These are phyloP conservation scores for Colletotrichum sp. DNA, from an alignment of 2,329 filamentous ascomycete genomes.

Conservation along the genomic window DNA sequence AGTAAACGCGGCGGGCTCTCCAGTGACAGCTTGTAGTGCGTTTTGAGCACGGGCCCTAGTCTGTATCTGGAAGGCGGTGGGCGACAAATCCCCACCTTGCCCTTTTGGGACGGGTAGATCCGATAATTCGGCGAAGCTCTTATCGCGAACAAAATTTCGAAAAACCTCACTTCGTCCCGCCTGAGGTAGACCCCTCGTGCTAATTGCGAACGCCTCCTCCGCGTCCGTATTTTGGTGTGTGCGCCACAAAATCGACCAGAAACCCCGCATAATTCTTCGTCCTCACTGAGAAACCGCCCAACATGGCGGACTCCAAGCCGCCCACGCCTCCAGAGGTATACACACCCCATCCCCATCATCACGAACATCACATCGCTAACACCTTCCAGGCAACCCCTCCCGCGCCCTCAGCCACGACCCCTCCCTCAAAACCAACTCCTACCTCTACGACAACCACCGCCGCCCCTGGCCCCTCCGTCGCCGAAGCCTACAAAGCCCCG, in stretches of 20 bases:
- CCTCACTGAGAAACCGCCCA: not conserved
- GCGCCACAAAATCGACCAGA: no score
- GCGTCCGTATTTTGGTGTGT: not conserved
- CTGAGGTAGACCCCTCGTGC: not conserved
- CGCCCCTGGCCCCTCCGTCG: slow-evolving; percentile 28
- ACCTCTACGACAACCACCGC: slow-evolving; percentile 1
- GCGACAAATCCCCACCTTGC: not conserved
- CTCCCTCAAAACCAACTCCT: not conserved
- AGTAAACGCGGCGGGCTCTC: not conserved
- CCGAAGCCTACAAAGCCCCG: slow-evolving; percentile 42
- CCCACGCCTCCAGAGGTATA: slow-evolving; percentile 22
- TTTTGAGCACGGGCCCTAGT: not conserved
- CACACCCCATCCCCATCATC: not conserved
- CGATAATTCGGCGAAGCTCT: slow-evolving; percentile 20
- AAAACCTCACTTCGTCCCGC: not conserved
- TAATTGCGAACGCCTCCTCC: not conserved
- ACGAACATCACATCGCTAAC: not conserved
- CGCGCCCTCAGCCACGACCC: not conserved
- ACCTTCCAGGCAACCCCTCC: not conserved
- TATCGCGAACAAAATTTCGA: slow-evolving; percentile 22
- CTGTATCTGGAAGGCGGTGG: slow-evolving; percentile 2
- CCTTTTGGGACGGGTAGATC: slow-evolving; percentile 2
- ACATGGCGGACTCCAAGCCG: slow-evolving; percentile 27
- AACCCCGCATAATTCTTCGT: not conserved
- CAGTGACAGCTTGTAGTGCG: not conserved